Evolutionary conservation across 805 yeast genomes (phyloP).

Genomic region (Lipomyces lipofer): DNA sequence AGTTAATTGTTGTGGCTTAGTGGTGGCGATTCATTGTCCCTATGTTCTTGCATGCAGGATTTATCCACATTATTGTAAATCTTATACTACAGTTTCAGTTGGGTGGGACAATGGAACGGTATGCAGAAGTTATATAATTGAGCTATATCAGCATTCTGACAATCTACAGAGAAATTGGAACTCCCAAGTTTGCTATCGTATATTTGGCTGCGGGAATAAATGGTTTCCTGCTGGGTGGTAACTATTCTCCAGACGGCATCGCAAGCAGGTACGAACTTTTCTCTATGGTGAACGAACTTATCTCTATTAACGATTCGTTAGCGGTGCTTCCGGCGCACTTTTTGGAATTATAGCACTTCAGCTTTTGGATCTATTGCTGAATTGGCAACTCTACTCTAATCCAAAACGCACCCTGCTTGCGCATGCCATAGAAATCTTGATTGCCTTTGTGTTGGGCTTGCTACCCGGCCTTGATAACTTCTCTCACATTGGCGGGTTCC

Average conservation of each 20-base stretch:
- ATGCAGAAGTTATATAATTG: no score
- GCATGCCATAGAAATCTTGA: constrained; percentile 57
- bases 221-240: constrained; percentile 69
- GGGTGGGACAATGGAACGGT: constrained; percentile 59
- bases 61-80: constrained; percentile 66
- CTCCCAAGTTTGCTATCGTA: constrained; percentile 52
- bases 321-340: constrained; percentile 71
- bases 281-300: no score
- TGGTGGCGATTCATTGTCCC: constrained; percentile 73
- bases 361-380: constrained; percentile 54
- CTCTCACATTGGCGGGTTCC: constrained; percentile 74
- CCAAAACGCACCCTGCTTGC: constrained; percentile 50
- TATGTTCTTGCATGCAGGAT: constrained; percentile 72
- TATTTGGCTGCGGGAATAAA: constrained; percentile 63
- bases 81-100: constrained; percentile 59
- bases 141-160: no score
- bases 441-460: constrained; percentile 62
- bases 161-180: constrained; percentile 52
- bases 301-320: constrained; percentile 39
- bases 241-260: constrained; percentile 65
- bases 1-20: constrained; percentile 10
- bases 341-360: constrained; percentile 70
- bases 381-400: constrained; percentile 49
- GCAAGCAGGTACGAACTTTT: constrained; percentile 41
- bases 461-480: constrained; percentile 76